Evolutionary conservation across 208 protist species (phyloP), one percentile per base, ranked within the genome.

Genomic region (Leishmania amazonensis): DNA sequence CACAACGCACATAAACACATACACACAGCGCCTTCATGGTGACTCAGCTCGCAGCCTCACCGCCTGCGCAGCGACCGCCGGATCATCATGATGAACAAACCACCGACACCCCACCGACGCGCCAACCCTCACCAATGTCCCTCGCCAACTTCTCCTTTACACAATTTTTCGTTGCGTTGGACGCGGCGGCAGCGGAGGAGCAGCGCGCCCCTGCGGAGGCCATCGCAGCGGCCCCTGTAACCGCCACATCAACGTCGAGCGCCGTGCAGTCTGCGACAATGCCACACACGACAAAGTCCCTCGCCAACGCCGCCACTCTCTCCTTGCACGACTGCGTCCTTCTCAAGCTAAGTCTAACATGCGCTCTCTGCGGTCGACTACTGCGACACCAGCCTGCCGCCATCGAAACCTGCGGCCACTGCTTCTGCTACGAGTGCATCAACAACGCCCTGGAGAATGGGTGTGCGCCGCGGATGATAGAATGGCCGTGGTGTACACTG

Each of bases 341-440:
- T 57, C 80, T 95, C 11, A 91, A 86, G 75, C 76, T 82, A 19
- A 78, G 73, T 47, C 83, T 96, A 38, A 65, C 86, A 54, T 96
- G 92, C 77, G 88, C 90, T 1, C 57, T 96, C 40, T 96, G 92
- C 83, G 68, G 87, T 5, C 45, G 67, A 21, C 76, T 89, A 2
- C 60, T 96, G 35, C 47, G 87, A 17, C n/a, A 86, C 53, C 79
- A 91, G 8, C 86, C 91, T 9, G 83, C 85, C 38, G 87, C 83
- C 38, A 80, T 95, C 51, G 87, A 93, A 54, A 91, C 89, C 17
- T 97, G 94, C 68, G 94, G 94, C 0, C 94, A 97, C 80, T 85
- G 73, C 45, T 97, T 96, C 86, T 97, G 94, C 76, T 85, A 89
- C 42, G 67, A 84, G 49, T 97, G 94, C 82, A 93, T 97, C 68